Evolutionary conservation across 345 rosid species (phyloP), one percentile per base, ranked within the genome.

Genomic region (Salix suchowensis): DNA sequence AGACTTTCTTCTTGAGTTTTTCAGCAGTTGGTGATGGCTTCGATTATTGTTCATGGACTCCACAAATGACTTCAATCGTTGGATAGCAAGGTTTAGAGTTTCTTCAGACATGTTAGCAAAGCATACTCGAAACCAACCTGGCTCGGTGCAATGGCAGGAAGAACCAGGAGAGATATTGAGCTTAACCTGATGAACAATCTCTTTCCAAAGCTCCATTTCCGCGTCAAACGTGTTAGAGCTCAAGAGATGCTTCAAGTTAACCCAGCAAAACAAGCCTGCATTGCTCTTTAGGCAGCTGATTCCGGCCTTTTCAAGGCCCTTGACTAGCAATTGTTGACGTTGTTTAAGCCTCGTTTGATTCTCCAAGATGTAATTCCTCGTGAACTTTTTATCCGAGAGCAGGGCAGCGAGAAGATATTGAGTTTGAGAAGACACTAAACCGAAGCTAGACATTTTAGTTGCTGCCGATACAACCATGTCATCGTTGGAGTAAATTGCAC

Each of bases 1-100:
- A 21, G 85, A 77, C 82, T 71, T 89, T 78, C 75, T 87, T 84
- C 90, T 87, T 65, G 83, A 78, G 74, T 76, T 86, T 77, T 86
- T 88, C 77, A 84, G 14, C 28, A 46, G 66, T 32, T 48, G 34
- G 14, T 19, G 40, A 24, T 18, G 52, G 13, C 36, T 58, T 3
- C 13, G 50, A 44, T 18, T 3, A 40, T 40, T 40, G 32, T 44
- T 44, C 50, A 44, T 44, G 50, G 50, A 44, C 50, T 37, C 66
- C 18, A 21, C 76, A 42, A 67, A 78, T 23, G 32, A 32, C 39
- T 68, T 73, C 60, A 78, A 21, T 10, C 81, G 81, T 23, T 34
- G 16, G 37, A 78, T 7, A 2, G 81, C 77, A 68, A 73, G 73
- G 19, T 19, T 15, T 3, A 82, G 46, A 16, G 76, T 67, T 23